phyloP scores from a whole-genome alignment of 208 protist genomes.

The Phytomonas sp. region DNA sequence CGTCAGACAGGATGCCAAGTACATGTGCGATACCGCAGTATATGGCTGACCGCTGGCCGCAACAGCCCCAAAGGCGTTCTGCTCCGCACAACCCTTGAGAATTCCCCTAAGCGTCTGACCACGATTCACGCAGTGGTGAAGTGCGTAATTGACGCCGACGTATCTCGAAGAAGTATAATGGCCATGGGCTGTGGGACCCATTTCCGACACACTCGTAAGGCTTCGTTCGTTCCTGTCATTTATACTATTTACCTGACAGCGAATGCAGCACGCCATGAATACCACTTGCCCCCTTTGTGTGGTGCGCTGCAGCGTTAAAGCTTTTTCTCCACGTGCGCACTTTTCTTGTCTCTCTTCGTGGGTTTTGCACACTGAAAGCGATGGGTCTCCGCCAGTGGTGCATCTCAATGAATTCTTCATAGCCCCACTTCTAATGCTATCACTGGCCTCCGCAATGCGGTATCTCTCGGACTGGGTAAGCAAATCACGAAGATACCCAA shows the following conservation, averaged over 20 bases:
- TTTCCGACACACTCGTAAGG: background rate
- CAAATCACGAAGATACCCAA: background rate
- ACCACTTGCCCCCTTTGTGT: background rate
- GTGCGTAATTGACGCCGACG: slow-evolving; percentile 70
- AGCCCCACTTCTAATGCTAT: background rate
- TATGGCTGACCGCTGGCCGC: slow-evolving; percentile 65
- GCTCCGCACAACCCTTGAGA: slow-evolving; percentile 82
- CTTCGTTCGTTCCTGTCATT: background rate
- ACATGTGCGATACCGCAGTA: slow-evolving; percentile 33
- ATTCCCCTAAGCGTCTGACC: slow-evolving; percentile 42
- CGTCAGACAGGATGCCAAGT: slow-evolving; percentile 22
- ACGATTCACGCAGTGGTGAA: slow-evolving; percentile 53
- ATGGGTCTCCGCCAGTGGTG: background rate
- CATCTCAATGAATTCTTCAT: background rate
- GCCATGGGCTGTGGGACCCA: background rate
- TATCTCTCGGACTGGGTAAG: background rate
- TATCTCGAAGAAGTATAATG: slow-evolving; percentile 2
- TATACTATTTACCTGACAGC: background rate
- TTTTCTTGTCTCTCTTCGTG: background rate
- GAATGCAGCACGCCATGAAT: background rate
- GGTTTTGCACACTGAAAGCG: background rate
- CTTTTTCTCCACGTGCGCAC: background rate
- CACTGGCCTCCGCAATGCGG: background rate
- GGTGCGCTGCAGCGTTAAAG: background rate
- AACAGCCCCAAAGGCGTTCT: slow-evolving; percentile 75